A percentile compares a stretch with the other conserved stretches of the same genome.
Evolutionary conservation across 768 basidiomycete genomes (phyloP).

Genomic region (Cyclocybe cylindracea): DNA sequence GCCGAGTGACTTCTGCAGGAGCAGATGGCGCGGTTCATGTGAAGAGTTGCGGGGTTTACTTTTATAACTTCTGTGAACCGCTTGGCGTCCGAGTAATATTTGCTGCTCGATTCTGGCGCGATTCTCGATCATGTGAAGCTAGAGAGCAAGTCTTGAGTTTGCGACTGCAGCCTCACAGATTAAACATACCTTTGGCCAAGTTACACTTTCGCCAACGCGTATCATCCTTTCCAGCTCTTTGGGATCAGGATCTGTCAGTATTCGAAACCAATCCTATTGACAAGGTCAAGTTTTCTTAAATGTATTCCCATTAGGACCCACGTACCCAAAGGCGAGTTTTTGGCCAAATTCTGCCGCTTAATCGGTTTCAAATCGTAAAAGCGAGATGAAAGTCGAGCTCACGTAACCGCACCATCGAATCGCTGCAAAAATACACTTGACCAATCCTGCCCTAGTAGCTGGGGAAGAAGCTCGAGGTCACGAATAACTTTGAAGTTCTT

Average conservation of each 20-base stretch:
- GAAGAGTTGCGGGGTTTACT: conserved; percentile 19
- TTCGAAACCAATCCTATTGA: conserved; percentile 75
- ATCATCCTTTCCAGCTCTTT: conserved; percentile 86
- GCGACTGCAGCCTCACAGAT: neutral
- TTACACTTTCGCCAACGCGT: conserved; percentile 80
- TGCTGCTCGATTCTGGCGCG: conserved; percentile 83
- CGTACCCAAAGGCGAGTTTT: conserved; percentile 74
- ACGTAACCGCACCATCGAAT: conserved; percentile 89
- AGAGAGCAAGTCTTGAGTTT: conserved; percentile 1
- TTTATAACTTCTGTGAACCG: conserved; percentile 59
- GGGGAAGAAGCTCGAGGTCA: conserved; percentile 94
- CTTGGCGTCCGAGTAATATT: conserved; percentile 76
- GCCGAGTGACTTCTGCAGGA: conserved; percentile 17
- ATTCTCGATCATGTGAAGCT: conserved; percentile 95
- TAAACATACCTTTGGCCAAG: conserved; percentile 89
- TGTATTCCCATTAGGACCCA: conserved; percentile 5
- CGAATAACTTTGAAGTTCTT: conserved; percentile 99
- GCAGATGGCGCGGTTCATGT: conserved; percentile 21
- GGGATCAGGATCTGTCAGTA: conserved; percentile 83
- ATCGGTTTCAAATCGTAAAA: conserved; percentile 2
- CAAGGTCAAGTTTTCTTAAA: neutral
- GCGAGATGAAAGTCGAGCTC: conserved; percentile 28
- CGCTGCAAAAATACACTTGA: conserved; percentile 94
- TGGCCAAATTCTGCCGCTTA: conserved; percentile 70
- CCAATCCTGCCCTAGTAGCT: conserved; percentile 93